A percentile compares a stretch with the other conserved stretches of the same genome.
phyloP scores from a whole-genome alignment of 129 eudicot genomes.

The Pseudognaphalium luteoalbum region DNA sequence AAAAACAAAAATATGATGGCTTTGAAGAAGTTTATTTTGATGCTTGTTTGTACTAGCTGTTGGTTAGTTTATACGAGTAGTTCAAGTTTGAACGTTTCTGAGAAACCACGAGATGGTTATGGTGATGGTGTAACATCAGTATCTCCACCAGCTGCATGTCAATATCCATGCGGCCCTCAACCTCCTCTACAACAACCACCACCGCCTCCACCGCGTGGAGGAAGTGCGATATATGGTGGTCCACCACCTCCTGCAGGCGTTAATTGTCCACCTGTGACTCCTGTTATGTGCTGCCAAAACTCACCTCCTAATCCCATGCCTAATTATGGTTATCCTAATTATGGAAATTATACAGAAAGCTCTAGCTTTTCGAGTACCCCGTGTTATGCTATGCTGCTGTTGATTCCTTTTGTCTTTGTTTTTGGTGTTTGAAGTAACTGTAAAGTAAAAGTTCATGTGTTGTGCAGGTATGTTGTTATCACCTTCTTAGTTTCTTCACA shows the following conservation, averaged over 20 bases:
- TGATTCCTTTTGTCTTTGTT: slow-evolving; percentile 21
- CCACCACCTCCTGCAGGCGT: slow-evolving; percentile 38
- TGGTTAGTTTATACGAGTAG: slow-evolving; percentile 20
- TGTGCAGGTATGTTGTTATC: slow-evolving; percentile 12
- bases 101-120: slow-evolving; percentile 29
- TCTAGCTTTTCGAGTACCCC: slow-evolving; percentile 21
- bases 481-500: not conserved
- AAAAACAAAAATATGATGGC: slow-evolving; percentile 16
- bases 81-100: slow-evolving; percentile 11
- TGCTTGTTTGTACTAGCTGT: slow-evolving; percentile 18
- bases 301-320: slow-evolving; percentile 44
- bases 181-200: slow-evolving; percentile 35
- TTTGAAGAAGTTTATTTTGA: slow-evolving; percentile 3
- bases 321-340: slow-evolving; percentile 38
- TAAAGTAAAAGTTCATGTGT: not conserved
- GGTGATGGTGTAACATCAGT: slow-evolving; percentile 31
- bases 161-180: slow-evolving; percentile 36
- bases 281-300: slow-evolving; percentile 40
- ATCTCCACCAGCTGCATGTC: slow-evolving; percentile 35
- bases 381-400: slow-evolving; percentile 9
- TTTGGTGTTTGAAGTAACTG: slow-evolving; percentile 23
- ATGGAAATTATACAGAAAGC: slow-evolving; percentile 28
- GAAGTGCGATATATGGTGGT: slow-evolving; percentile 32
- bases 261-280: slow-evolving; percentile 44
- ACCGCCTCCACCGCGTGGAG: slow-evolving; percentile 40